Evolutionary conservation across 805 yeast species (phyloP), one percentile per base, ranked within the genome.

Genomic region (Zygoascus flipseniorum): DNA sequence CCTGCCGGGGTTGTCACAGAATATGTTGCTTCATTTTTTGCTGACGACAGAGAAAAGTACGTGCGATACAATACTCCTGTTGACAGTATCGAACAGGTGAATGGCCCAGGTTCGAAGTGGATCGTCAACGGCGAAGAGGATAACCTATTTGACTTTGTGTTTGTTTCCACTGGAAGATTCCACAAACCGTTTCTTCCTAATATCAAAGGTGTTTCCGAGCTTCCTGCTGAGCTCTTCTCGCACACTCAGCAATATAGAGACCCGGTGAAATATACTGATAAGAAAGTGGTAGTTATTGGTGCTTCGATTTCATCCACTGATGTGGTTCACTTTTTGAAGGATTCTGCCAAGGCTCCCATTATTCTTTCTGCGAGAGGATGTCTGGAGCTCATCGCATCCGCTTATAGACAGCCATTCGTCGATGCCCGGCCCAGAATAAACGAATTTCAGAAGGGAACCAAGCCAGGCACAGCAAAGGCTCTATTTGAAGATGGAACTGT

Each of bases 291-390:
- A 46, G 75, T 86, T 11, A 79, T 86, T 11, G 95, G 93, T 0
- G 83, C 81, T 59, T 81, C 83, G 11, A 83, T 92, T 2, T 81
- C 88, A 31, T 93, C 90, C 31, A 77, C 80, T 23, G 95, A 88
- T 62, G 70, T 85, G 45, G 78, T 86, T 1, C 77, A 76, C 55
- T 89, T 71, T 48, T 53, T 70, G 18, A 42, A 48, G 13, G 43
- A 54, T 16, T 28, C 18, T n/a, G 55, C 54, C 48, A 53, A 43
- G 37, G 32, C 20, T 9, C 39, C 39, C 16, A 20, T 51, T 11
- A 37, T 50, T 47, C 31, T 57, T n/a, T 50, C 57, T 6, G 35
- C 47, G 16, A 50, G 48, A 23, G 48, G 45, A n/a, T 52, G 53
- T 10, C 31, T 37, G 11, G 32, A 28, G 8, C 14, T 47, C 26